Evolutionary conservation across 495 filamentous ascomycete species (phyloP).

Genomic region (Tuber umbilicatum): DNA sequence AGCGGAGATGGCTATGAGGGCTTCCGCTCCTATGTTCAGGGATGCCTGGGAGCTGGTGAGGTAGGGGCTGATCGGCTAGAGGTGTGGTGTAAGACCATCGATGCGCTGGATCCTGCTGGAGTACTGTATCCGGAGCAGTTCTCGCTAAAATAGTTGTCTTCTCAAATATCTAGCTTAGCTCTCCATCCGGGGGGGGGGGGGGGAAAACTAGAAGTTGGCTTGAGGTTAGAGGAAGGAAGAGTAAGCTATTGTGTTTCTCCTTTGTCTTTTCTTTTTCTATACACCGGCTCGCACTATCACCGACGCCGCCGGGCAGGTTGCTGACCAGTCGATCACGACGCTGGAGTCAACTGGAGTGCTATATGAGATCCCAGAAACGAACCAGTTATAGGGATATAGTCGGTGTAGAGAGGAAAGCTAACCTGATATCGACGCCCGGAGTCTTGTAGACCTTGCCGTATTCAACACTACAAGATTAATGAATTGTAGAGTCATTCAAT

Average conservation of each 20-base stretch:
- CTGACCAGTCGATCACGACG: too few relatives aligned
- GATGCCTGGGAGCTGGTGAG: conserved; percentile 9
- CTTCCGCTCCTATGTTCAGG: conserved; percentile 17
- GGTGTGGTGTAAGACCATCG: conserved; percentile 6
- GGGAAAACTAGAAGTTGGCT: not conserved
- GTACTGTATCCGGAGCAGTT: conserved; percentile 5
- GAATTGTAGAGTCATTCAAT: too few relatives aligned
- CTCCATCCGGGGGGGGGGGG: not conserved
- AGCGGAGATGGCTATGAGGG: not conserved
- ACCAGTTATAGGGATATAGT: not conserved
- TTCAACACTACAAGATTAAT: too few relatives aligned
- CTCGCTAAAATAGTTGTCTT: not conserved
- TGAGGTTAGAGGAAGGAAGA: not conserved
- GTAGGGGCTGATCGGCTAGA: not conserved
- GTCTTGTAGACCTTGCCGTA: too few relatives aligned
- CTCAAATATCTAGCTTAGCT: not conserved
- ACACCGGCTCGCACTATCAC: not conserved
- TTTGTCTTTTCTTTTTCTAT: not conserved
- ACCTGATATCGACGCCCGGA: too few relatives aligned
- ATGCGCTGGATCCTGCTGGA: conserved; percentile 9
- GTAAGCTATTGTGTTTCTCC: not conserved
- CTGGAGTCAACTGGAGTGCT: not conserved
- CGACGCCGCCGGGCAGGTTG: too few relatives aligned
- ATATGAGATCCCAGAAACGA: not conserved
- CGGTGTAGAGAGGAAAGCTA: too few relatives aligned